phyloP scores from a whole-genome alignment of 352 stramenopile genomes.

The Pythium aristosporum region DNA sequence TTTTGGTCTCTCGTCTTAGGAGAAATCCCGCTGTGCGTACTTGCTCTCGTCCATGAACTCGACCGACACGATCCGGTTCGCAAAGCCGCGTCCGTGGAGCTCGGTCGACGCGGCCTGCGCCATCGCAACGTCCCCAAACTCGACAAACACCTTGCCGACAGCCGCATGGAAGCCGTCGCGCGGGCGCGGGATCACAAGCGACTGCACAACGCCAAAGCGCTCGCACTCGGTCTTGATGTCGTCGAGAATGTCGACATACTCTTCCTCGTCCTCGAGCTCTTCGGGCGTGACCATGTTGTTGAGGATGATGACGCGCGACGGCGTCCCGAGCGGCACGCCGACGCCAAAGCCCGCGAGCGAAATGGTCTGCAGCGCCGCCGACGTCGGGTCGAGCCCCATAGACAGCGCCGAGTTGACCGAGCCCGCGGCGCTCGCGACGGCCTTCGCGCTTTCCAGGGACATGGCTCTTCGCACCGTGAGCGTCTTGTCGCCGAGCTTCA shows the following conservation, averaged over 20 bases:
- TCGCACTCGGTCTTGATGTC: constrained; percentile 96
- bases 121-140: constrained; percentile 86
- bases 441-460: constrained; percentile 71
- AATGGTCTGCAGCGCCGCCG: constrained; percentile 67
- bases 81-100: constrained; percentile 93
- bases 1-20: constrained; percentile 25
- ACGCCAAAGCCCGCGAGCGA: constrained; percentile 47
- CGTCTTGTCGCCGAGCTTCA: constrained; percentile 92
- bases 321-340: constrained; percentile 51
- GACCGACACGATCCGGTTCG: constrained; percentile 88
- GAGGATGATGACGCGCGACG: constrained; percentile 91
- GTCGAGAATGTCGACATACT: constrained; percentile 94
- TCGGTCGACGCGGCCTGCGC: constrained; percentile 82
- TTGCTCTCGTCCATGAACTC: constrained; percentile 89
- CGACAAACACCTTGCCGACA: constrained; percentile 89
- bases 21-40: constrained; percentile 80
- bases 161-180: constrained; percentile 55
- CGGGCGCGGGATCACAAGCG: constrained; percentile 75
- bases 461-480: constrained; percentile 89
- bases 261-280: constrained; percentile 94
- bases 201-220: constrained; percentile 80
- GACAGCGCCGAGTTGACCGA: constrained; percentile 68
- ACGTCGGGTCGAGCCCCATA: constrained; percentile 68
- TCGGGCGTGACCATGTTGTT: constrained; percentile 98
- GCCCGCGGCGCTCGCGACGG: constrained; percentile 55